These are phyloP conservation scores for Solanum paucissectum DNA, from an alignment of 257 asterid genomes.

Conservation along the genomic window DNA sequence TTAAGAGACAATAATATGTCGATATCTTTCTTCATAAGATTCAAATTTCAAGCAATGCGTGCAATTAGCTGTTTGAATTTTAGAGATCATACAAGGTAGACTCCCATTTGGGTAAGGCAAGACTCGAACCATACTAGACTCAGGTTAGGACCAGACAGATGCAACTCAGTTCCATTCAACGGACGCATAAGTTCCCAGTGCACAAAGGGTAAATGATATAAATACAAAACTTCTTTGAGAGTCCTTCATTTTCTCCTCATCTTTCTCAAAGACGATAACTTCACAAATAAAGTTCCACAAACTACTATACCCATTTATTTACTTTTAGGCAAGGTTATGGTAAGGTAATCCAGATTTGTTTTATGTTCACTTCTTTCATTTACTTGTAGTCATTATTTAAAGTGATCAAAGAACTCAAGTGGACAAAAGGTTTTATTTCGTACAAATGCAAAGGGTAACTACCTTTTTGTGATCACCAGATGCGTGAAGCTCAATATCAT, in stretches of 20 bases:
- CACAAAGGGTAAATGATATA: background rate
- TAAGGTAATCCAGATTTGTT: background rate
- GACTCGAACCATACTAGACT: background rate
- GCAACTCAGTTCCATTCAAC: background rate
- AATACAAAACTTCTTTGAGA: background rate
- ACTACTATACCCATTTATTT: background rate
- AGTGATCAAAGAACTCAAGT: background rate
- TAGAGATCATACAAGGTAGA: background rate
- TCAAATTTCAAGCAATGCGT: background rate
- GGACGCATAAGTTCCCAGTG: background rate
- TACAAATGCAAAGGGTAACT: background rate
- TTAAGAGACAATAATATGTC: background rate
- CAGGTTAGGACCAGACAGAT: background rate
- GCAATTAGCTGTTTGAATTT: background rate
- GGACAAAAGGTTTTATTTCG: background rate
- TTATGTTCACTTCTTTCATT: background rate
- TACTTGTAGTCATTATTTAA: background rate
- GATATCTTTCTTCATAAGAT: background rate
- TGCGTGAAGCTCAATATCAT: conserved; percentile 56
- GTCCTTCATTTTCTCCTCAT: background rate
- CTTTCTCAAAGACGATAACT: background rate
- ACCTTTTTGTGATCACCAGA: conserved; percentile 84
- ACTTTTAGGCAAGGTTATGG: background rate
- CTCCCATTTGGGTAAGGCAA: background rate
- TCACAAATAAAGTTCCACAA: background rate